Base-by-base conservation (phyloP, 2,329 filamentous ascomycete genomes). In the Dactylonectria macrodidyma region DNA sequence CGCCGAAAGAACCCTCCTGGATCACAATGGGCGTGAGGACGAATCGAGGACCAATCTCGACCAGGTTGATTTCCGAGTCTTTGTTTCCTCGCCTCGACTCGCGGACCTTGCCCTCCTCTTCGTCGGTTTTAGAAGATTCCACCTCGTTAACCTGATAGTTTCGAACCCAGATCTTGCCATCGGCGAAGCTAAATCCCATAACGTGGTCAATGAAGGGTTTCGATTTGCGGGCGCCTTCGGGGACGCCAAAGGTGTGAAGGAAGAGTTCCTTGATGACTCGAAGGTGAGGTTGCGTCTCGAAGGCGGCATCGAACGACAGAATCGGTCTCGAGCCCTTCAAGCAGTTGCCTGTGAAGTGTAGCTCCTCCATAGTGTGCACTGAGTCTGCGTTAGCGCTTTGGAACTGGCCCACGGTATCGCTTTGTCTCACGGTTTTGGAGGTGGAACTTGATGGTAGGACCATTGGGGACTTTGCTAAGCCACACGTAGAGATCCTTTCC, bases 171-270 rank as follows among this genome's bases (percentile, higher is more conserved):
- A 99, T 93, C 84, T 97, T 97, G 77, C 93, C 94, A 78, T 97
- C 95, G 3, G 93, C 93, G 36, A 97, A 85, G 66, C 93, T 97
- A 80, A 99, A 97, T 65, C 91, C 92, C 88, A 98, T 95, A 71
- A 99, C 93, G 76, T 96, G 95, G 80, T 99, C 96, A 70, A 98
- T 88, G 77, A 99, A 99, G 3, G 96, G 96, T 84, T 99, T 99
- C 67, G 93, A 92, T 77, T 97, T 97, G 75, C 94, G 88, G 26
- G 95, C 92, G 24, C 92, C 92, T 76, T 95, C 93, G 2, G 96
- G 96, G 0, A 99, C 96, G 67, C 95, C 95, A 79, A 99, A 98
- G 11, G 92, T 92, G 76, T 97, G 95, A 14, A 92, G 88, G 78
- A 99, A 92, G 74, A 98, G 88, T 81, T 98, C 95, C 81, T 97